Percentiles rank a stretch among this genome's conserved stretches.
Conservation (phyloP, 1,284 basidiomycete species). For the Ganoderma sinense region DNA sequence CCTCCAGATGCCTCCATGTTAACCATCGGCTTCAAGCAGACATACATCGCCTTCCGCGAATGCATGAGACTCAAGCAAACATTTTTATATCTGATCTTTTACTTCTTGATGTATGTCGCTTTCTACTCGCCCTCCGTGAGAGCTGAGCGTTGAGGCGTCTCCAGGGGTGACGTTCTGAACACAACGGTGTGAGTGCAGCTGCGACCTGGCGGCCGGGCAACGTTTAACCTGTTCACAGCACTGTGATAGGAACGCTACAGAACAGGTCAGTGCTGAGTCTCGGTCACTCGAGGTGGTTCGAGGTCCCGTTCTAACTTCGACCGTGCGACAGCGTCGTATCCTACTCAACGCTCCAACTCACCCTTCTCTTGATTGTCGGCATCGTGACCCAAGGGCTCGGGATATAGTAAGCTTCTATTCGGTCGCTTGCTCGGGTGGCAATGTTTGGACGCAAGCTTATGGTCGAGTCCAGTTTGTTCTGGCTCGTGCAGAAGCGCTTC, state of each 20-base stretch:
- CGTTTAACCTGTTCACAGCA: constrained; percentile 47
- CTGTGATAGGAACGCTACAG: constrained; percentile 82
- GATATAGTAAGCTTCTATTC: constrained; percentile 64
- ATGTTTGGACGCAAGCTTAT: neutral
- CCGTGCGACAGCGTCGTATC: constrained; percentile 54
- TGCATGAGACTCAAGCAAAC: constrained; percentile 80
- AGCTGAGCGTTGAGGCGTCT: neutral
- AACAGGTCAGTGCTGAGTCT: constrained; percentile 60
- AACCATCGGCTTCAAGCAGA: constrained; percentile 77
- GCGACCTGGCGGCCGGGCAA: neutral
- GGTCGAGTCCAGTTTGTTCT: constrained; percentile 62
- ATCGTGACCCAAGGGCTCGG: constrained; percentile 79
- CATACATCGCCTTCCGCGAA: constrained; percentile 70
- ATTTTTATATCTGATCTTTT: constrained; percentile 78
- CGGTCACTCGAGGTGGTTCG: neutral
- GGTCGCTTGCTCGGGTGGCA: neutral
- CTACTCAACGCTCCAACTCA: constrained; percentile 74
- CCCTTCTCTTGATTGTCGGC: constrained; percentile 78
- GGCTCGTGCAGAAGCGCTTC: constrained; percentile 80
- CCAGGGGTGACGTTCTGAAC: constrained; percentile 66
- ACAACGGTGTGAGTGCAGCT: constrained; percentile 66
- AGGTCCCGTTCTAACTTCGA: neutral
- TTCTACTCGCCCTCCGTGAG: neutral
- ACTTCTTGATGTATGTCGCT: constrained; percentile 71
- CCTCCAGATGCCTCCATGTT: constrained; percentile 69